phyloP scores from a whole-genome alignment of 2,329 filamentous ascomycete species.

The Trichothecium sympodiale region DNA sequence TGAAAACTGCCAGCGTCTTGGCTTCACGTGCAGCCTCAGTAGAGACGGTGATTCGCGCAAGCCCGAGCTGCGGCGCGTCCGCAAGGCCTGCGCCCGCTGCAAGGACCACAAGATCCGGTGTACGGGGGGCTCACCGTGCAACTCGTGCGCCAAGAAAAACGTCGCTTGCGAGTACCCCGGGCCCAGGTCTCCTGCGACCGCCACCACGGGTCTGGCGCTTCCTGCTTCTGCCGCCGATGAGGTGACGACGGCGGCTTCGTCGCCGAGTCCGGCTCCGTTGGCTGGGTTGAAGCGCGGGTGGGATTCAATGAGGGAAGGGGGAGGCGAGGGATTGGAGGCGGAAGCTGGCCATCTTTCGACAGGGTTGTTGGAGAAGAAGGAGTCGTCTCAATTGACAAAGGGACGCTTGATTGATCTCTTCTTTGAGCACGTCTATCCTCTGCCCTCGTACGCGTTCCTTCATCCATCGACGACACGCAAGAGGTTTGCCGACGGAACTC shows the following conservation, averaged over 20 bases:
- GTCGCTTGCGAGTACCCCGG: slow-evolving; percentile 3
- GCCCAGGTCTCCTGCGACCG: too few relatives aligned
- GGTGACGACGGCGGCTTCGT: neutral
- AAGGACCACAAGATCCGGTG: slow-evolving; percentile 6
- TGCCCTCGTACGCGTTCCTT: slow-evolving; percentile 22
- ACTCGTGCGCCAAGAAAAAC: slow-evolving; percentile 3
- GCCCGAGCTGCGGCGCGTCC: slow-evolving; percentile 2
- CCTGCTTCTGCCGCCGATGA: neutral
- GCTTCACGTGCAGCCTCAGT: too few relatives aligned
- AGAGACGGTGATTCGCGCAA: neutral
- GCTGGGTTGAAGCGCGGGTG: neutral
- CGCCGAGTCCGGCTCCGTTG: neutral
- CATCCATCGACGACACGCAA: slow-evolving; percentile 1
- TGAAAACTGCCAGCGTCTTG: too few relatives aligned
- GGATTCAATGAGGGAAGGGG: too few relatives aligned
- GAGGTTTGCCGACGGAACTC: neutral
- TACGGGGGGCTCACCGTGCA: slow-evolving; percentile 2
- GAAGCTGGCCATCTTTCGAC: neutral
- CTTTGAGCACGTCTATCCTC: slow-evolving; percentile 13
- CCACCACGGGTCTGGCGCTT: too few relatives aligned
- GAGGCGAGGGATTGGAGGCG: neutral
- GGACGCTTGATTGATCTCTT: slow-evolving; percentile 10
- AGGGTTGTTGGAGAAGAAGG: neutral
- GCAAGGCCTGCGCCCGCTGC: slow-evolving; percentile 4
- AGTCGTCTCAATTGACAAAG: neutral